Conservation (phyloP, 2,329 filamentous ascomycete species). For the Fusarium chlamydosporum region DNA sequence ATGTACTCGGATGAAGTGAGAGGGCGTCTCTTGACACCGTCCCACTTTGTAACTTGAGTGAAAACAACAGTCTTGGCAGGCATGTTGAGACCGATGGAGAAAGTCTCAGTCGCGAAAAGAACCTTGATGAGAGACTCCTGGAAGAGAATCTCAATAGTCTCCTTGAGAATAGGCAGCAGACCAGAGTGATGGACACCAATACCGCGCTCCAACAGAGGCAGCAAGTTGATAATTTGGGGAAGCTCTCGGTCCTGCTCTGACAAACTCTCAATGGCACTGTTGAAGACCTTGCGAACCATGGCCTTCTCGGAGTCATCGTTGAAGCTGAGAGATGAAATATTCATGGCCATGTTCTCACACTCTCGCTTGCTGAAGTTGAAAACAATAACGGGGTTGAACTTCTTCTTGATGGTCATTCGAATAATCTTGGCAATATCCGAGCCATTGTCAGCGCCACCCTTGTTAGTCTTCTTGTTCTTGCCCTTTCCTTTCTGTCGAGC, state of each 20-base stretch:
- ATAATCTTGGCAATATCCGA: conserved; percentile 97
- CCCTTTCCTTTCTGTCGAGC: conserved; percentile 88
- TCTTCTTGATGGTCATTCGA: conserved; percentile 98
- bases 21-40: conserved; percentile 84
- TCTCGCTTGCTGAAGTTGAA: conserved; percentile 99
- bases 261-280: conserved; percentile 90
- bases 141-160: conserved; percentile 98
- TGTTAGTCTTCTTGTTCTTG: conserved; percentile 92
- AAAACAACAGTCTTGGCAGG: conserved; percentile 99
- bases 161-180: conserved; percentile 93
- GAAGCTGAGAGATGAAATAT: conserved; percentile 89
- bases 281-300: conserved; percentile 94
- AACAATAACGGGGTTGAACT: conserved; percentile 97
- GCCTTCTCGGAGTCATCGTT: conserved; percentile 96
- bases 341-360: conserved; percentile 89
- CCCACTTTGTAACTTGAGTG: conserved; percentile 94
- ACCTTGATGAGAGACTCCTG: conserved; percentile 99
- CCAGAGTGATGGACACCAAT: conserved; percentile 99
- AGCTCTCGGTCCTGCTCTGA: conserved; percentile 91
- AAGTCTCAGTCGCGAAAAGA: conserved; percentile 96
- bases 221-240: conserved; percentile 90
- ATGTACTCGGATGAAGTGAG: conserved; percentile 97
- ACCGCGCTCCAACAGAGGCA: conserved; percentile 89
- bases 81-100: conserved; percentile 99
- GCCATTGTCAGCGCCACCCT: conserved; percentile 81